A percentile compares a stretch with the other conserved stretches of the same genome.
These are phyloP conservation scores for Psidium guajava DNA, from an alignment of 345 rosid genomes.

Conservation along the genomic window DNA sequence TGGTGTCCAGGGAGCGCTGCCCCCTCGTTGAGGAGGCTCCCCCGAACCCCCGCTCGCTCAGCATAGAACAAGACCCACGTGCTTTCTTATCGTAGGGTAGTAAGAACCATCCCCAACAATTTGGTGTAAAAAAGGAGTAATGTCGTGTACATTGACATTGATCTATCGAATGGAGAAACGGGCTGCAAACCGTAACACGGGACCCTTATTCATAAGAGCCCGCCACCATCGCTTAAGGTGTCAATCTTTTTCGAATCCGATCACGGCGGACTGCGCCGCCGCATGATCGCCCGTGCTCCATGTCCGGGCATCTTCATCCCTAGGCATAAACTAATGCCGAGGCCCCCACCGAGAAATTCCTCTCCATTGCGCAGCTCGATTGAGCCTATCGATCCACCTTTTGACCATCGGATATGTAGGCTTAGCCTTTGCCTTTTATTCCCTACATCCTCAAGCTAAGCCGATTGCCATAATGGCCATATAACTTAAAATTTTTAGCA, in stretches of 20 bases:
- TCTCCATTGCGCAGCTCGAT: not conserved
- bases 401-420: not conserved
- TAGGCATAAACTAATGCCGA: not conserved
- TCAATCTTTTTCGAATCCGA: not conserved
- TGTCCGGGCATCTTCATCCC: not conserved
- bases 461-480: not conserved
- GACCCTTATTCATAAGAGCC: too few relatives aligned
- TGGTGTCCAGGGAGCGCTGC: too few relatives aligned
- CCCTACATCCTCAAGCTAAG: not conserved
- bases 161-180: not conserved
- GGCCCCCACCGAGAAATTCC: not conserved
- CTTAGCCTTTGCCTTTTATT: not conserved
- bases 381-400: constrained; percentile 1
- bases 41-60: too few relatives aligned
- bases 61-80: too few relatives aligned
- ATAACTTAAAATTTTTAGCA: constrained; percentile 28
- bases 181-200: not conserved
- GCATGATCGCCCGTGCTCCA: not conserved
- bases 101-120: too few relatives aligned
- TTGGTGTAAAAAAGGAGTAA: not conserved
- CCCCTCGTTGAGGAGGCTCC: too few relatives aligned
- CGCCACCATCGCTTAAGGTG: not conserved
- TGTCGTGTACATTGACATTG: not conserved
- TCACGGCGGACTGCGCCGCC: not conserved
- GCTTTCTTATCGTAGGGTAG: too few relatives aligned